Base-by-base conservation (phyloP, 2,329 filamentous ascomycete genomes). In the Alternaria solani region DNA sequence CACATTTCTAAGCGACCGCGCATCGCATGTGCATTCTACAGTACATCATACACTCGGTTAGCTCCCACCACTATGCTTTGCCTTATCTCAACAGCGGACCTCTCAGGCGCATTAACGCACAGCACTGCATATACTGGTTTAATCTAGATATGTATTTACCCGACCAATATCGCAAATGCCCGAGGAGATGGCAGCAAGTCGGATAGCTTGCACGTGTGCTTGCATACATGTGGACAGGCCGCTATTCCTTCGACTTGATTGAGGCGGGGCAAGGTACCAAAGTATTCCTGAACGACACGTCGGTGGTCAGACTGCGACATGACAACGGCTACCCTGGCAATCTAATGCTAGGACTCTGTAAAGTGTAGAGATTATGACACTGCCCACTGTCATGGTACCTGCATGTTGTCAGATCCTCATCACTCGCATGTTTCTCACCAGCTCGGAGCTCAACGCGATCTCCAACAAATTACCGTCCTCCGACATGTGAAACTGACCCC, bases 1-100 rank as follows among this genome's bases (percentile, higher is more conserved):
- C 26, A 54, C 32, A 48, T 25, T 25, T 48, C 46, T n/a, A 51
- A 57, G 61, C 61, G 58, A 60, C 38, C 51, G 58, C 55, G 58
- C 54, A 55, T 63, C 57, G 54, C 51, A 43, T 56, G 23, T 54
- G 48, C 49, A 57, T 59, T 39, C 20, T 26, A 32, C 23, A 32
- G 18, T 18, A 43, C 23, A 32, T 14, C 23, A 43, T 36, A 49
- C 28, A 39, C 18, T 30, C 47, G 34, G 32, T 39, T 28, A 46
- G 48, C 38, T 55, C 51, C n/a, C 46, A 55, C 28, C 28, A 46
- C 34, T 23, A 32, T 34, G 32, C 34, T 41, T 38, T 58, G 9
- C 30, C 51, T 56, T 59, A 59, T 59, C 57, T 56, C 32, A 25
- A 55, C 41, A 25, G 49, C 47, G 23, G 30, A 38, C n/a, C 36